Base-by-base conservation (phyloP, 352 stramenopile species). In the Phytophthora pinifolia region DNA sequence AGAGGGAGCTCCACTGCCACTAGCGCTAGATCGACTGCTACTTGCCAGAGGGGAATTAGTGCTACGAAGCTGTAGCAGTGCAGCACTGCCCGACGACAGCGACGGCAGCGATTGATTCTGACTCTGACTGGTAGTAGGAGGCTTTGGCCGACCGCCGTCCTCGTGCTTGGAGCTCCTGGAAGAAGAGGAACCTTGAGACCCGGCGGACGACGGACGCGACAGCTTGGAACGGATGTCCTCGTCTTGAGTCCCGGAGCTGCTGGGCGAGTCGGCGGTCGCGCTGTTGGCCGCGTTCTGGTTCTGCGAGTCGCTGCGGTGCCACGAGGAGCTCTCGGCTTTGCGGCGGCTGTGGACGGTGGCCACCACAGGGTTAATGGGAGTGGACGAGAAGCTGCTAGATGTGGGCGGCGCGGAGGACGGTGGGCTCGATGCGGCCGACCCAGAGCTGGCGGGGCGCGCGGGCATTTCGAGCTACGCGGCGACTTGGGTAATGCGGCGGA, bases 11-110 rank as follows among this genome's bases (percentile, higher is more conserved):
- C 22, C 22, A 27, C 18, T 49, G 10, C 31, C 18, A 30, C 35
- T 41, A 27, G 22, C 22, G 14, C 18, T 41, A 18, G 45, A 27
- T 4, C 22, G 36, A 25, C n/a, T 32, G 13, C 29, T 43, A 39
- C 22, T 27, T 27, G 2, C 22, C 22, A 34, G 25, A 1, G 54
- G 50, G 15, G 46, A 43, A 14, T 42, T 25, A 15, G 35, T 59
- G 1, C 1, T 52, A 35, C 49, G 55, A 2, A 64, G 46, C 39
- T 63, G 62, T 12, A 60, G 57, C 27, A 83, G 62, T 50, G 79
- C 60, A 9, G 72, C 69, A 6, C 69, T 66, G 9, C 74, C 63
- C 0, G 72, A 79, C 6, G 76, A 84, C 13, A 87, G 61, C 35
- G 76, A 73, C 1, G 72, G 69, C 18, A 86, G 52, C 30, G 68